Evolutionary conservation across 371 early-diverging fungal species (phyloP), one percentile per base, ranked within the genome.

Genomic region (Sporodiniella umbellata): DNA sequence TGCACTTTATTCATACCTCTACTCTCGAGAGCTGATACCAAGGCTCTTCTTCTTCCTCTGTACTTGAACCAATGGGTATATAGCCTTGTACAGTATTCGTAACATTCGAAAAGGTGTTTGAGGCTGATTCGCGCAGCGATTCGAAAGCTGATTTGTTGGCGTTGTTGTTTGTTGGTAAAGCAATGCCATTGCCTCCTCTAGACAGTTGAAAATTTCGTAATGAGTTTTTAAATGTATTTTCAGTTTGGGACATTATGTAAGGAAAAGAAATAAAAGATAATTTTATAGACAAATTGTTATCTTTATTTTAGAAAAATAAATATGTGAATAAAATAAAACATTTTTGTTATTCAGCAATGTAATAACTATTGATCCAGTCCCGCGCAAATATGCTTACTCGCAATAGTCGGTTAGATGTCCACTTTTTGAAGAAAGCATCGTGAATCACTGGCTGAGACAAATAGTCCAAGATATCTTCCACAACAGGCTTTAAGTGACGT

Each of bases 381-480:
- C 75, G 75, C 17, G 77, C 90, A 79, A 86, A 88, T 31, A 84
- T 56, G 45, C 89, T 87, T 12, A 85, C 93, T 58, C 85, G 88
- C 73, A 90, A 72, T 60, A 81, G 85, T 58, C 76, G 80, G 49
- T 74, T 78, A 56, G 79, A 66, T 11, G 86, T 61, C 79, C 95
- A 96, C 77, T 96, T 96, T 38, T 73, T 80, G 72, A 69, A 92
- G 45, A 94, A 80, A 8, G 85, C 80, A 31, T 86, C 85, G 51
- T 83, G 70, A 48, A 66, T 70, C 2, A 49, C 46, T 5, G 83
- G 77, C 22, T 66, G 59, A 17, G 68, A 49, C 11, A 96, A 43
- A 54, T 74, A 90, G 45, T 88, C 75, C 17, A 90, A 45, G 80
- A 94, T 84, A 26, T 83, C 49, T 4, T 80, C 68, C 1, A 83